phyloP scores from a whole-genome alignment of 768 basidiomycete species.

The Tephrocybe rancida region DNA sequence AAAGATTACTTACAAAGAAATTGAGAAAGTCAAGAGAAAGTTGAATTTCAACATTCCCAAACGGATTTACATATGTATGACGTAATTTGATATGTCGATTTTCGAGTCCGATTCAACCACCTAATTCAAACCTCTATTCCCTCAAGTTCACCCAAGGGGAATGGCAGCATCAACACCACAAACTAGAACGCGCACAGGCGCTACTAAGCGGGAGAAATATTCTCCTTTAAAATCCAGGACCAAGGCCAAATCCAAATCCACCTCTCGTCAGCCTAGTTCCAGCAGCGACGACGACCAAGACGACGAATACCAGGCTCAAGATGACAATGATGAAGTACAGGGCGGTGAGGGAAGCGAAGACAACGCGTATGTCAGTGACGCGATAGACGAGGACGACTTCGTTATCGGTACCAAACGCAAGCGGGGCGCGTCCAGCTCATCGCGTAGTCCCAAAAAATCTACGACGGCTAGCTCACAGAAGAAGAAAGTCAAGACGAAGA shows the following conservation, averaged over 20 bases:
- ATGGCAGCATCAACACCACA: background rate
- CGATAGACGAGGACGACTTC: conserved; percentile 34
- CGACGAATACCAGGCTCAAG: background rate
- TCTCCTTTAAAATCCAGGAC: background rate
- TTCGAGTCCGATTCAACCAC: too few species aligned
- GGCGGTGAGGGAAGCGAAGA: too few species aligned
- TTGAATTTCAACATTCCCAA: too few species aligned
- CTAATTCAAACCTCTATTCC: too few species aligned
- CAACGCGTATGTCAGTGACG: conserved; percentile 27
- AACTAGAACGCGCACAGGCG: background rate
- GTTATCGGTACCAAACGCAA: conserved; percentile 24
- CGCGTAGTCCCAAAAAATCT: conserved; percentile 28
- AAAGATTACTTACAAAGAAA: too few species aligned
- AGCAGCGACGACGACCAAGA: background rate
- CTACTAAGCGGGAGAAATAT: background rate
- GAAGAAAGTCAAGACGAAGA: conserved; percentile 24
- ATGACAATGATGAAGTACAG: conserved; percentile 15
- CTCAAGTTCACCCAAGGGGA: too few species aligned
- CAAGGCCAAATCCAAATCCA: background rate
- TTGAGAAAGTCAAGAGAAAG: too few species aligned
- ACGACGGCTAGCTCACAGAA: conserved; percentile 25
- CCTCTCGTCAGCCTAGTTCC: background rate
- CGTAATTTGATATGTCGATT: too few species aligned
- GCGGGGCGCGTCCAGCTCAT: conserved; percentile 16
- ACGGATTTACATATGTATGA: too few species aligned